Base-by-base conservation (phyloP, 495 filamentous ascomycete species). In the Glutinoglossum americanum region DNA sequence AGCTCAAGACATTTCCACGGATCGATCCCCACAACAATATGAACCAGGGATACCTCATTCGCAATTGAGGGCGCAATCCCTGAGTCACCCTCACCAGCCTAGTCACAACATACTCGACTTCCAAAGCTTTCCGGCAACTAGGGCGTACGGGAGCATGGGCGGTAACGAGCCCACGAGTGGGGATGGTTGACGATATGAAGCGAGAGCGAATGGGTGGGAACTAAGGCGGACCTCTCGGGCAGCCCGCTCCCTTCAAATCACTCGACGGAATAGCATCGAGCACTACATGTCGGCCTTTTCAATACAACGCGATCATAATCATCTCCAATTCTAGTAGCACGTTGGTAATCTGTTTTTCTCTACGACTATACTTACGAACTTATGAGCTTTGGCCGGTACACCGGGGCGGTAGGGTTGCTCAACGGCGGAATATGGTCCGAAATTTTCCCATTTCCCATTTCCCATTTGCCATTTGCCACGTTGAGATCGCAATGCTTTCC, bases 21-120 rank as follows among this genome's bases (percentile, higher is more conserved):
- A 41, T 17, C 30, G 28, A 55, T 9, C 7, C 4, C 13, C 28
- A 26, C 53, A 55, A 23, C 53, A 55, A 10, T 55, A 55, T 21
- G 30, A 55, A 23, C 47, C 23, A 23, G 21, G 21, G 4, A 51
- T 51, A 51, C 47, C 47, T 8, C 53, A 55, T 35, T 15, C 53
- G 28, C 53, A 55, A 19, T 17, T 55, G 30, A 23, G 53, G 17
- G 28, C 53, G 13, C 21, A 30, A 30, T 55, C 53, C 6, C 53
- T 55, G 28, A 55, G 11, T 21, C 53, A 55, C 28, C 53, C 53
- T n/a, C 53, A 55, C n/a, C 47, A 51, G 26, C 47, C 47, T 23
- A 7, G 21, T 13, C 47, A 51, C n/a, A 28, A 19, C 21, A 51
- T 51, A 19, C 17, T 51, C 5, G 47, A 51, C 21, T 51, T 51